These are phyloP conservation scores for Trichophyton schoenleinii DNA, from an alignment of 2,329 filamentous ascomycete genomes.

Conservation along the genomic window DNA sequence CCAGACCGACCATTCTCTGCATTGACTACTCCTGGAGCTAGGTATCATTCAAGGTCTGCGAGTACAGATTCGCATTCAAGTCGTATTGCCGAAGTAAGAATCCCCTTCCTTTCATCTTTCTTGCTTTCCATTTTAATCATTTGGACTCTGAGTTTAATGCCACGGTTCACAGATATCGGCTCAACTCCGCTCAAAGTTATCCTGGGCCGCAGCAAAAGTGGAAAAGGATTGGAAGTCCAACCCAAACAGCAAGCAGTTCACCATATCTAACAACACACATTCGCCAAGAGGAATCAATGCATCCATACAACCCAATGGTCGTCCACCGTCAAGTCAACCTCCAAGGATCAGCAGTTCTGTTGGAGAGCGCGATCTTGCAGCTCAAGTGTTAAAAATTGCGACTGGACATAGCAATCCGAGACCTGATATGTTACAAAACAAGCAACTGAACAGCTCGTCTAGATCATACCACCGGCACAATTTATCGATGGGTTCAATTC, in stretches of 20 bases:
- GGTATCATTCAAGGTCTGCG: slow-evolving; percentile 56
- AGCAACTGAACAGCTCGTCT: neutral
- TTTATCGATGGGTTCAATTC: neutral
- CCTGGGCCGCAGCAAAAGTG: slow-evolving; percentile 89
- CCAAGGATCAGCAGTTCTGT: neutral
- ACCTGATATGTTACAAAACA: neutral
- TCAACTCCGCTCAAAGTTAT: slow-evolving; percentile 69
- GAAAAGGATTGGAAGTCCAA: slow-evolving; percentile 72
- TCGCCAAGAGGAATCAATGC: neutral
- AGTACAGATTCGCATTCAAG: slow-evolving; percentile 56
- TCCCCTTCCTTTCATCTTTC: slow-evolving; percentile 12
- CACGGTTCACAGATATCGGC: slow-evolving; percentile 49
- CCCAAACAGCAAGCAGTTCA: neutral
- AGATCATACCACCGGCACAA: neutral
- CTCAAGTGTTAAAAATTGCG: neutral
- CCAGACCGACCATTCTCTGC: slow-evolving; percentile 16
- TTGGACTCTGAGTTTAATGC: neutral
- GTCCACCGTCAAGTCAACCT: neutral
- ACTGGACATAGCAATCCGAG: neutral
- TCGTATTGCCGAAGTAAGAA: slow-evolving; percentile 63
- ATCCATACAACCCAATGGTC: neutral
- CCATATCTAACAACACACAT: neutral
- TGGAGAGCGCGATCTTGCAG: neutral
- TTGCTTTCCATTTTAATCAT: slow-evolving; percentile 9
- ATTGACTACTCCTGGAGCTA: slow-evolving; percentile 21